Base-by-base conservation (phyloP, 352 stramenopile genomes). In the Pythium plurisporium region DNA sequence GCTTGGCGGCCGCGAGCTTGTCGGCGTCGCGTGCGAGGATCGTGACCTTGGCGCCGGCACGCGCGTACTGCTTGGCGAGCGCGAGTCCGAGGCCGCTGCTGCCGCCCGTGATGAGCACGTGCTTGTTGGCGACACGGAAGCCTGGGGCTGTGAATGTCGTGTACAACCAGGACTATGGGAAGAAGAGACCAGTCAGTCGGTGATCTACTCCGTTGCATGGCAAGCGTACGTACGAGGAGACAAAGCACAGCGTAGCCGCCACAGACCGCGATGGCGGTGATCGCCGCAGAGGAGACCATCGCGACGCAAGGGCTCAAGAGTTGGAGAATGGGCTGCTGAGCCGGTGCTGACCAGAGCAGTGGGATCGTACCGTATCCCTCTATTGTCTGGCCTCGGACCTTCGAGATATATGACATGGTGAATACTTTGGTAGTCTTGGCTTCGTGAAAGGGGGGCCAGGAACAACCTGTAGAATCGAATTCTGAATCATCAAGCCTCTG, bases 31-130 rank as follows among this genome's bases (percentile, higher is more conserved):
- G 64, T 5, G 66, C 78, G 17, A 88, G 55, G 20, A 88, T 64
- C 10, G 75, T 70, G n/a, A 76, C 64, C 33, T 82, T 80, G 25
- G 80, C 80, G 7, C 74, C 77, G 4, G 67, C 68, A 2, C 59
- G 55, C 0, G 69, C 62, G 41, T 89, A 90, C 10, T 86, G 78
- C 42, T 76, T 83, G 49, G 80, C 80, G 42, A 89, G 73, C 38
- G 76, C 67, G 22, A 90, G 68, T 4, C 80, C 78, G 10, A 88
- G 45, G 0, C 70, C 70, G 25, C 67, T 68, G 34, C 67, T 77
- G 4, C 59, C 59, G 2, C 73, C 76, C 0, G 78, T 86, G 53
- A 90, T 55, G 40, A 88, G 55, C 20, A 90, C 72, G 64, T 90
- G 80, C 41, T 78, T 74, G 57, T 48, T 70, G 23, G 59, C 53